phyloP scores from a whole-genome alignment of 768 basidiomycete species.

The Boletellus sp. region DNA sequence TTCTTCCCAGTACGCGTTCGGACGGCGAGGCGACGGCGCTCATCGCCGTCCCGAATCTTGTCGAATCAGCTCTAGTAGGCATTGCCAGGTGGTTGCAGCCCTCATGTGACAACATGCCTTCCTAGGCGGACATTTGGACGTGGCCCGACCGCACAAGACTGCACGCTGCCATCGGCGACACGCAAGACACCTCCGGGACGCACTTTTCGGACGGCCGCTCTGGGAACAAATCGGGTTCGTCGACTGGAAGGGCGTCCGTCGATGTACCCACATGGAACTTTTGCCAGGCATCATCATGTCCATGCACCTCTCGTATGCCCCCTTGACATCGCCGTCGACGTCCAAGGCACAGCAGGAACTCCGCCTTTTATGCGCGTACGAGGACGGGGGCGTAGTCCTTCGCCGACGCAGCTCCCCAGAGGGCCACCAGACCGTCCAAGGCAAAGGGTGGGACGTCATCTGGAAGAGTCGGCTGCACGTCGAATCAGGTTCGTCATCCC shows the following conservation, averaged over 20 bases:
- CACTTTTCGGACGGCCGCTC: constrained; percentile 44
- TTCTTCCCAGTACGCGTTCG: constrained; percentile 38
- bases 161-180: constrained; percentile 82
- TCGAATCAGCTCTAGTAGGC: constrained; percentile 79
- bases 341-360: constrained; percentile 39
- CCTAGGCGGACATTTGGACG: constrained; percentile 83
- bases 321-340: constrained; percentile 30
- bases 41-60: constrained; percentile 81
- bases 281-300: constrained; percentile 84
- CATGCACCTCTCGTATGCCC: constrained; percentile 55
- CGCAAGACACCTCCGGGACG: constrained; percentile 28
- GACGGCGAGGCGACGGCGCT: constrained; percentile 38
- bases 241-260: not conserved
- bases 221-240: constrained; percentile 53
- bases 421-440: constrained; percentile 51
- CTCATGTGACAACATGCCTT: not conserved
- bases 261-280: not conserved
- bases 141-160: constrained; percentile 65
- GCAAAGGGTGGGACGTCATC: constrained; percentile 66
- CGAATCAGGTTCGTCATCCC: constrained; percentile 57
- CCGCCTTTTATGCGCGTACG: constrained; percentile 72
- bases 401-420: constrained; percentile 44
- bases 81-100: not conserved
- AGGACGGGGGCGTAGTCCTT: constrained; percentile 81
- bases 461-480: constrained; percentile 68